Percentiles rank a stretch among this genome's conserved stretches.
phyloP scores from a whole-genome alignment of 2,329 filamentous ascomycete species.

The Lithohypha guttulata region DNA sequence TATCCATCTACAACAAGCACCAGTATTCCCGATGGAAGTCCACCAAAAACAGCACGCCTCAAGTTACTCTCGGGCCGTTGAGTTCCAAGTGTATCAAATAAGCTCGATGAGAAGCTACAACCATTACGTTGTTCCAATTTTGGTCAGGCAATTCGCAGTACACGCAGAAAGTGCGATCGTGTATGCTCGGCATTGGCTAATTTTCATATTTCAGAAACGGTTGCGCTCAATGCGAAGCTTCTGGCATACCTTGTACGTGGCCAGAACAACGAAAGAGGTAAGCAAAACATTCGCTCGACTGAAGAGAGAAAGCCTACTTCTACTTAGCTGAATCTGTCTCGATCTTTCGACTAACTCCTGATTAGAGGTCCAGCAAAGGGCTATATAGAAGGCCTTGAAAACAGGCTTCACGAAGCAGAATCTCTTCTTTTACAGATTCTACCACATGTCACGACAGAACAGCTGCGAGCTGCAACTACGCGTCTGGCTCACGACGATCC shows the following conservation, averaged over 20 bases:
- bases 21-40: too few species aligned
- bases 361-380: constrained; percentile 38
- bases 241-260: constrained; percentile 28
- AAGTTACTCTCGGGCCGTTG: too few species aligned
- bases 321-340: not conserved
- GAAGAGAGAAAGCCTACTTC: not conserved
- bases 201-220: constrained; percentile 19
- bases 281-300: too few species aligned
- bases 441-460: constrained; percentile 25
- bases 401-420: constrained; percentile 34
- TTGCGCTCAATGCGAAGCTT: constrained; percentile 28
- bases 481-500: constrained; percentile 3
- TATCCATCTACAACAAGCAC: too few species aligned
- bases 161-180: not conserved
- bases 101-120: too few species aligned
- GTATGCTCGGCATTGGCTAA: not conserved
- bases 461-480: constrained; percentile 24
- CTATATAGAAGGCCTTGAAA: constrained; percentile 35
- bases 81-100: too few species aligned
- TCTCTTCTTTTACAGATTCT: constrained; percentile 30
- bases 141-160: too few species aligned
- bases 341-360: not conserved
- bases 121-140: too few species aligned
- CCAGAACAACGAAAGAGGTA: constrained; percentile 31
- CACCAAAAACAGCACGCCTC: too few species aligned